Evolutionary conservation across 2,329 filamentous ascomycete genomes (phyloP).

Genomic region (Penicillium sp.): DNA sequence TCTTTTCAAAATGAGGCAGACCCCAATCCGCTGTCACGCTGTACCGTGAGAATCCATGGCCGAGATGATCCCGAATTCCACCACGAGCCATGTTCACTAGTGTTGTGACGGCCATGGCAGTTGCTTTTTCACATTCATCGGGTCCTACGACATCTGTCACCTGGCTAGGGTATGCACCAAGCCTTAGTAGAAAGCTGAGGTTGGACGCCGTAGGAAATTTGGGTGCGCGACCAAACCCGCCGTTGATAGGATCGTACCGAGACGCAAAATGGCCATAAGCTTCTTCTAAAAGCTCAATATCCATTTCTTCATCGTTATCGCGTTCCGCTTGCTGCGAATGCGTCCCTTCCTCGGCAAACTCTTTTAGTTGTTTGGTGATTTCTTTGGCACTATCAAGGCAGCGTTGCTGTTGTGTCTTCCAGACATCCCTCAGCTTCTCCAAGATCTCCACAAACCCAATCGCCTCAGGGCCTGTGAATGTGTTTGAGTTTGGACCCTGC

Average conservation of each 20-base stretch:
- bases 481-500: slow-evolving; percentile 70
- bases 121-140: slow-evolving; percentile 70
- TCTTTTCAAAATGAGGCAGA: slow-evolving; percentile 94
- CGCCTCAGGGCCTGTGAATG: slow-evolving; percentile 53
- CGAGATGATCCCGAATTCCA: slow-evolving; percentile 72
- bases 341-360: slow-evolving; percentile 86
- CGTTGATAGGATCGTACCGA: slow-evolving; percentile 75
- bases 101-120: slow-evolving; percentile 76
- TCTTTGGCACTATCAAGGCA: slow-evolving; percentile 81
- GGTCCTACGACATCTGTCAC: slow-evolving; percentile 87
- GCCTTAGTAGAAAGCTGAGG: slow-evolving; percentile 73
- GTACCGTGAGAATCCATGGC: slow-evolving; percentile 77
- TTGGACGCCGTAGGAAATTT: slow-evolving; percentile 92
- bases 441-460: slow-evolving; percentile 82
- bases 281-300: slow-evolving; percentile 88
- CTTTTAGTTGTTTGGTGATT: slow-evolving; percentile 74
- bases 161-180: slow-evolving; percentile 67
- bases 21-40: slow-evolving; percentile 92
- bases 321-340: slow-evolving; percentile 46
- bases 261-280: slow-evolving; percentile 76
- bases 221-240: slow-evolving; percentile 75
- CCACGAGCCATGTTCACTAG: slow-evolving; percentile 73
- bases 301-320: slow-evolving; percentile 66
- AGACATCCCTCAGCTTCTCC: slow-evolving; percentile 70
- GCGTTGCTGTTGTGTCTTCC: slow-evolving; percentile 79